These are phyloP conservation scores for Brassica hybrid DNA, from an alignment of 441 rosid species.

Conservation along the genomic window DNA sequence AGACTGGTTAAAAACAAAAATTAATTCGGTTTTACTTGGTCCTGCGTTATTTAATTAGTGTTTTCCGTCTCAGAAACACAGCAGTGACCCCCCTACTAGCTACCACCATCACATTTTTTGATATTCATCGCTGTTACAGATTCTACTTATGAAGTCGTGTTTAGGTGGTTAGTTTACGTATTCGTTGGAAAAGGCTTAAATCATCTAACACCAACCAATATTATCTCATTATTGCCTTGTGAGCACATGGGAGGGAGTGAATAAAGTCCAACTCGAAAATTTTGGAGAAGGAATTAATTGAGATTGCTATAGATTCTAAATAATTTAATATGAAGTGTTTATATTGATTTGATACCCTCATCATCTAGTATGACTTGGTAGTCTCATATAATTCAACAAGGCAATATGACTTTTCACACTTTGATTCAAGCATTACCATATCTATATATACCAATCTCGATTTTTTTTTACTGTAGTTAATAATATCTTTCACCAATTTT, in stretches of 20 bases:
- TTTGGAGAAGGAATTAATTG: slow-evolving; percentile 22
- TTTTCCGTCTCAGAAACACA: too few relatives aligned
- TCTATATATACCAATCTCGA: background rate
- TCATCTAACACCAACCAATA: background rate
- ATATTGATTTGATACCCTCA: slow-evolving; percentile 21
- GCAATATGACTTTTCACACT: slow-evolving; percentile 25
- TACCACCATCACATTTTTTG: background rate
- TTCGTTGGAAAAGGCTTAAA: background rate
- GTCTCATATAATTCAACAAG: slow-evolving; percentile 34
- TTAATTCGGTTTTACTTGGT: background rate
- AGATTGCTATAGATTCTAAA: slow-evolving; percentile 26
- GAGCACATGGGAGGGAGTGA: slow-evolving; percentile 34
- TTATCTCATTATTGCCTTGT: background rate
- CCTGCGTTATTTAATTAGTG: background rate
- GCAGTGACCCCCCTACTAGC: background rate
- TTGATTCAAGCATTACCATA: slow-evolving; percentile 18
- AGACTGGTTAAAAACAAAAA: background rate
- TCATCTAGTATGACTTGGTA: slow-evolving; percentile 36
- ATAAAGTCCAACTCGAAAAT: slow-evolving; percentile 20
- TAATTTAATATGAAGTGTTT: slow-evolving; percentile 26
- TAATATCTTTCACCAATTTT: slow-evolving; percentile 11
- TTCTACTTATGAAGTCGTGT: background rate
- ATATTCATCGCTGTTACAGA: background rate
- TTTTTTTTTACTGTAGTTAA: background rate
- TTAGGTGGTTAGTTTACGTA: background rate